Evolutionary conservation across 108 stramenopile species (phyloP).

Genomic region (Licmophora abbreviata): DNA sequence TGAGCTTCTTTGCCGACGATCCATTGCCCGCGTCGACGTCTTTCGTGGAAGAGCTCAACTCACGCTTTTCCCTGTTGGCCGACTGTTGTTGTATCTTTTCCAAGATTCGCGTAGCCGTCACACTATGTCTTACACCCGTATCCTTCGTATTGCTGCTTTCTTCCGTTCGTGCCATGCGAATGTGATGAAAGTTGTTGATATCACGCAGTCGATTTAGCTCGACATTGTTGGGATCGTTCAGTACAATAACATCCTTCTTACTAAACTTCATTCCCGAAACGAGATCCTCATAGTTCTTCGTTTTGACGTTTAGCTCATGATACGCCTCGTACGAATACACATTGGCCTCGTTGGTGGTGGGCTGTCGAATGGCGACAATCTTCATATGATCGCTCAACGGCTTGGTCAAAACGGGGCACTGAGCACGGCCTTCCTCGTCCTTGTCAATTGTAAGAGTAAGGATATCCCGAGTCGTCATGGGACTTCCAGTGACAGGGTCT

Average conservation of each 20-base stretch:
- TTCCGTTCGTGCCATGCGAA: constrained; percentile 31
- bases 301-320: constrained; percentile 74
- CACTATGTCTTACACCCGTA: constrained; percentile 44
- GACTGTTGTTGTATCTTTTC: constrained; percentile 53
- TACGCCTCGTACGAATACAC: constrained; percentile 84
- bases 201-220: constrained; percentile 41
- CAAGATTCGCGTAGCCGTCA: constrained; percentile 77
- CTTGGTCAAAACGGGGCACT: constrained; percentile 96
- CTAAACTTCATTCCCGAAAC: constrained; percentile 59
- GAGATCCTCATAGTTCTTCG: constrained; percentile 67
- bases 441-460: constrained; percentile 78
- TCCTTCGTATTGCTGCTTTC: constrained; percentile 1
- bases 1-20: constrained; percentile 15
- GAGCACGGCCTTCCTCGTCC: constrained; percentile 85
- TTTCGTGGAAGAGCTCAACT: background rate
- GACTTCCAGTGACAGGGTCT: constrained; percentile 81
- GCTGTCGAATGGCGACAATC: constrained; percentile 80
- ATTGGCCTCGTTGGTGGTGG: constrained; percentile 48
- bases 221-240: constrained; percentile 71
- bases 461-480: constrained; percentile 56
- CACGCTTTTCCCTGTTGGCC: constrained; percentile 2
- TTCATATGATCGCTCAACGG: constrained; percentile 83
- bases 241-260: constrained; percentile 60
- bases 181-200: constrained; percentile 71
- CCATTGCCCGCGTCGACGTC: background rate